These are phyloP conservation scores for Diaporthe sp. DNA, from an alignment of 2,329 filamentous ascomycete species.

Conservation along the genomic window DNA sequence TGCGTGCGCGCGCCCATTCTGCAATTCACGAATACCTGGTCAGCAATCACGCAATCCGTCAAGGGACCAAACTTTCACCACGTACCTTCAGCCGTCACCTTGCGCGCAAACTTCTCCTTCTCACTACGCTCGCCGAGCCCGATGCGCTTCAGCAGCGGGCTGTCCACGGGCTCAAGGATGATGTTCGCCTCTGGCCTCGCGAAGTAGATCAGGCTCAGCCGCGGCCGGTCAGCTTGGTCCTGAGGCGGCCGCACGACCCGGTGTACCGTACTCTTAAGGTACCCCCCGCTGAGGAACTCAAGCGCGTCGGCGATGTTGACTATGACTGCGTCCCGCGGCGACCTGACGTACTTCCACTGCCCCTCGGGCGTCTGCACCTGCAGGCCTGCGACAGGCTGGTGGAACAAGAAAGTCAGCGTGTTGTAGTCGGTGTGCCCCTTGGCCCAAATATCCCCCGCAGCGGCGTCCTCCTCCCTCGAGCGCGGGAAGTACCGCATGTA, in stretches of 20 bases:
- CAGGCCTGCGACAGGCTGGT: constrained; percentile 67
- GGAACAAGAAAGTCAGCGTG: constrained; percentile 65
- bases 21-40: constrained; percentile 9
- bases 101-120: constrained; percentile 43
- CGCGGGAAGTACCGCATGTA: constrained; percentile 50
- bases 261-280: constrained; percentile 48
- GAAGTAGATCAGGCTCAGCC: constrained; percentile 48
- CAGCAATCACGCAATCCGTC: too few species aligned
- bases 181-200: constrained; percentile 46
- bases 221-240: constrained; percentile 45
- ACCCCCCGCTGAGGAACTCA: constrained; percentile 55
- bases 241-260: constrained; percentile 47
- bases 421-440: constrained; percentile 49
- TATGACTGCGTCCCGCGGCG: constrained; percentile 55
- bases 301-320: constrained; percentile 63
- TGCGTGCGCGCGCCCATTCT: constrained; percentile 47
- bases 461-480: constrained; percentile 43
- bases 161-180: constrained; percentile 44
- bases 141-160: constrained; percentile 34
- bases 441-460: constrained; percentile 44
- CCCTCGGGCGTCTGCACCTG: constrained; percentile 62
- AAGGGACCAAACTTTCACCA: neutral
- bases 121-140: constrained; percentile 43
- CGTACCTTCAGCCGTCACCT: constrained; percentile 47
- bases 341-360: constrained; percentile 47